Conservation (phyloP, 192 early-diverging fungal genomes). For the Coemansia sp. region DNA sequence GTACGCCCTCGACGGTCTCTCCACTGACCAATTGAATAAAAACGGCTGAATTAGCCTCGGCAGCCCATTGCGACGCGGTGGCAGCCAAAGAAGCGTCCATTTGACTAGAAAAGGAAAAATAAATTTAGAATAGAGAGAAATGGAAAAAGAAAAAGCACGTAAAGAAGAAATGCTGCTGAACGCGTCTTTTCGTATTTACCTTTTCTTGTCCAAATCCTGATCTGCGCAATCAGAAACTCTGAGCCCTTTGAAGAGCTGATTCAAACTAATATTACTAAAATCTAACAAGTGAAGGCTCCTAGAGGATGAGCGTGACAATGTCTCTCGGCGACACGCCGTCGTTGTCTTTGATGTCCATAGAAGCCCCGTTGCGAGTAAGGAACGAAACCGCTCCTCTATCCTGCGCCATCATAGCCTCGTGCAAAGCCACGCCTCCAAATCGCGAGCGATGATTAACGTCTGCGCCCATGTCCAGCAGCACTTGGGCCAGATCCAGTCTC, state of each 20-base stretch:
- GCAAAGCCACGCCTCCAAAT: conserved; percentile 48
- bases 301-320: conserved; percentile 40
- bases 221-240: not conserved
- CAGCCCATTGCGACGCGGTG: conserved; percentile 41
- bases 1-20: conserved; percentile 29
- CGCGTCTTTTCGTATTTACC: not conserved
- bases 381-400: conserved; percentile 42
- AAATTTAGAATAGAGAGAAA: not conserved
- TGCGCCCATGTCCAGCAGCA: conserved; percentile 38
- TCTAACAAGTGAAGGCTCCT: not conserved
- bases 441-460: conserved; percentile 42
- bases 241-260: not conserved
- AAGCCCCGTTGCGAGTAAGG: conserved; percentile 34
- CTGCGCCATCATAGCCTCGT: conserved; percentile 51
- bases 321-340: conserved; percentile 50
- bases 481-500: conserved; percentile 33
- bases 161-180: not conserved
- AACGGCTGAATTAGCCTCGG: conserved; percentile 42
- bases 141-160: not conserved
- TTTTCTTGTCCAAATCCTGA: not conserved
- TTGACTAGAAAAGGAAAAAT: not conserved
- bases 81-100: conserved; percentile 39
- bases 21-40: conserved; percentile 43
- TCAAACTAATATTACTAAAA: too few species aligned
- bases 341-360: conserved; percentile 42